Evolutionary conservation across 768 basidiomycete species (phyloP), one percentile per base, ranked within the genome.

Genomic region (Kwoniella mangroviensis): DNA sequence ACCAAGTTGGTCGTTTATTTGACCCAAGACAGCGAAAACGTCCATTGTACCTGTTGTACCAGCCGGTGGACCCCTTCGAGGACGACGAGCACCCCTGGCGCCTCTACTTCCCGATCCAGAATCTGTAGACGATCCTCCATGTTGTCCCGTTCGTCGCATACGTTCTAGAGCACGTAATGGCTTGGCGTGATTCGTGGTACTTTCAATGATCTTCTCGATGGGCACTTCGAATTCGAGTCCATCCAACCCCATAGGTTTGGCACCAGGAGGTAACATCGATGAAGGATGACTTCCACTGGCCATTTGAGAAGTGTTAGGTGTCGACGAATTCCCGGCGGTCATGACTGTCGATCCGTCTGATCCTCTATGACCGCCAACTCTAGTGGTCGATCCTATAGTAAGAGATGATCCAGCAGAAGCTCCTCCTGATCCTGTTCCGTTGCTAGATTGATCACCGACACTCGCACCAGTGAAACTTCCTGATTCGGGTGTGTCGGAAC

Each of bases 1-100:
- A 1, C 88, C 88, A 3, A 92, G 86, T 77, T 93, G 92, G 70
- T 93, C 90, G 80, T 91, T 92, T 76, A 92, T 89, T 81, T 92
- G 90, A 15, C 88, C 86, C 77, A 92, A 88, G 9, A 92, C 87
- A 0, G 89, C 88, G 70, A 94, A 91, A 1, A 92, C 86, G 76
- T 92, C 91, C 90, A 92, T 90, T 84, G 91, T 91, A 9, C 84
- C 84, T 7, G 81, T 74, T 6, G 75, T 67, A n/a, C 74, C 71
- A 11, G 68, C 66, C 12, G 68, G 62, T 56, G 66, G 40, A 45
- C 74, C 63, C 57, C 75, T 53, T 19, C 42, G 51, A 19, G 63
- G 55, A 24, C 76, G 68, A 19, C 73, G 62, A 45, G 72, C 43
- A n/a, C 79, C 61, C 10, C 63, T 17, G 26, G 53, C 41, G 19